Evolutionary conservation across 1,284 basidiomycete genomes (phyloP).

Genomic region (Melampsora americana): DNA sequence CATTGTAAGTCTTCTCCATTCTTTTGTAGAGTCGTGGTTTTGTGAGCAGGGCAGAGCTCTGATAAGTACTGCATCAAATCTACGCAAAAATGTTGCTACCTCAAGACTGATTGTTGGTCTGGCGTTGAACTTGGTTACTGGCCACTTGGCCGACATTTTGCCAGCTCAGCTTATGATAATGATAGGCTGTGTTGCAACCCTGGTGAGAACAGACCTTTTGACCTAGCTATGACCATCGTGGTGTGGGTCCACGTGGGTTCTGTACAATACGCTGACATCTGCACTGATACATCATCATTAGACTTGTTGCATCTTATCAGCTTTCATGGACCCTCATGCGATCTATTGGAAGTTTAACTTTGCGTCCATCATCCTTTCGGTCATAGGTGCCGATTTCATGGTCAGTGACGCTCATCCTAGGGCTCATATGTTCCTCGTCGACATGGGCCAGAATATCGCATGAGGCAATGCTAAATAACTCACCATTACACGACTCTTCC

Average conservation of each 20-base stretch:
- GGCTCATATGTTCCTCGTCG: too few relatives aligned
- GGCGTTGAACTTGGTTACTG: slow-evolving; percentile 28
- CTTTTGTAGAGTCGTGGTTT: neutral
- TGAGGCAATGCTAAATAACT: too few relatives aligned
- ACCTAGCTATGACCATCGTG: neutral
- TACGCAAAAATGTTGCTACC: neutral
- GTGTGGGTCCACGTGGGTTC: too few relatives aligned
- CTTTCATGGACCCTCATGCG: slow-evolving; percentile 30
- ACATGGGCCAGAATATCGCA: too few relatives aligned
- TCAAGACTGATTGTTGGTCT: slow-evolving; percentile 27
- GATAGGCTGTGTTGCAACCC: slow-evolving; percentile 21
- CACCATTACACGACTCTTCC: too few relatives aligned
- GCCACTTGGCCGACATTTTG: slow-evolving; percentile 19
- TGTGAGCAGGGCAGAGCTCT: neutral
- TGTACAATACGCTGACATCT: too few relatives aligned
- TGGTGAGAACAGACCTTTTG: neutral
- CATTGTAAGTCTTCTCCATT: slow-evolving; percentile 16
- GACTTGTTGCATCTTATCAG: slow-evolving; percentile 19
- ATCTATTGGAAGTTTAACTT: slow-evolving; percentile 42
- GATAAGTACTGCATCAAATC: neutral
- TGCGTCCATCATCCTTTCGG: slow-evolving; percentile 18
- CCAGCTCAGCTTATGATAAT: slow-evolving; percentile 40
- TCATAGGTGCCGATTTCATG: slow-evolving; percentile 37
- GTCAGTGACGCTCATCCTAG: slow-evolving; percentile 8
- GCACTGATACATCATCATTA: neutral